Percentiles rank a stretch among this genome's conserved stretches.
Evolutionary conservation across 768 basidiomycete genomes (phyloP).

Genomic region (Gelatoporia subvermispora): DNA sequence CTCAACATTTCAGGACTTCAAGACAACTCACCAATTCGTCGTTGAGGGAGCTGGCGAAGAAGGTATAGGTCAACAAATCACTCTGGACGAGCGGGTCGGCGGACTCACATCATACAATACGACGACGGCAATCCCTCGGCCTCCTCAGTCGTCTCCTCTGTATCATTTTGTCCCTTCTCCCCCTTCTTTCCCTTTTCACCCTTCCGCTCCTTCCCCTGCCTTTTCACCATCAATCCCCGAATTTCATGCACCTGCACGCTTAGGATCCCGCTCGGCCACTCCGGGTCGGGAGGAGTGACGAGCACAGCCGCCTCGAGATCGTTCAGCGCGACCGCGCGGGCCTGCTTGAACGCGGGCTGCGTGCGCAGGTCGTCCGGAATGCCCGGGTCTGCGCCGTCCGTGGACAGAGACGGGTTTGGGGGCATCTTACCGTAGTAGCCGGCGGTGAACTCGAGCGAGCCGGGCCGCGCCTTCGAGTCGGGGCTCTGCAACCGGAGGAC

Average conservation of each 20-base stretch:
- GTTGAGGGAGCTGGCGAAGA: conserved; percentile 34
- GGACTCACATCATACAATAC: conserved; percentile 46
- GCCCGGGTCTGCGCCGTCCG: conserved; percentile 31
- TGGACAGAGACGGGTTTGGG: conserved; percentile 19
- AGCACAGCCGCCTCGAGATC: conserved; percentile 37
- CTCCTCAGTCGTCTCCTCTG: too few relatives aligned
- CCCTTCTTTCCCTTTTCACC: conserved; percentile 48
- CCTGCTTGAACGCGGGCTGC: conserved; percentile 49
- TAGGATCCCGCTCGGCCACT: conserved; percentile 65
- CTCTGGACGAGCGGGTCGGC: background rate
- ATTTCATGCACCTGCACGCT: conserved; percentile 64
- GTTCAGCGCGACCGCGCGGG: conserved; percentile 38
- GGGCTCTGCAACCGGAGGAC: conserved; percentile 19
- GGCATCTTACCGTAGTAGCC: conserved; percentile 47
- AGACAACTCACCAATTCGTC: conserved; percentile 37
- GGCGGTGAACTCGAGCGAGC: conserved; percentile 42
- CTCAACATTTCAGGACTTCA: too few relatives aligned
- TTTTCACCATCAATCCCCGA: conserved; percentile 49
- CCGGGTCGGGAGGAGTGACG: conserved; percentile 47
- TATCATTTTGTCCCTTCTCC: too few relatives aligned
- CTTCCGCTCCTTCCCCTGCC: conserved; percentile 40
- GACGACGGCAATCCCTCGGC: conserved; percentile 58
- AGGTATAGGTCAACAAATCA: conserved; percentile 16
- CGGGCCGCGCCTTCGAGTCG: conserved; percentile 28
- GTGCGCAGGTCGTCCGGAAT: conserved; percentile 34